Conservation (phyloP, 129 eudicot species). For the Calendula officinalis region DNA sequence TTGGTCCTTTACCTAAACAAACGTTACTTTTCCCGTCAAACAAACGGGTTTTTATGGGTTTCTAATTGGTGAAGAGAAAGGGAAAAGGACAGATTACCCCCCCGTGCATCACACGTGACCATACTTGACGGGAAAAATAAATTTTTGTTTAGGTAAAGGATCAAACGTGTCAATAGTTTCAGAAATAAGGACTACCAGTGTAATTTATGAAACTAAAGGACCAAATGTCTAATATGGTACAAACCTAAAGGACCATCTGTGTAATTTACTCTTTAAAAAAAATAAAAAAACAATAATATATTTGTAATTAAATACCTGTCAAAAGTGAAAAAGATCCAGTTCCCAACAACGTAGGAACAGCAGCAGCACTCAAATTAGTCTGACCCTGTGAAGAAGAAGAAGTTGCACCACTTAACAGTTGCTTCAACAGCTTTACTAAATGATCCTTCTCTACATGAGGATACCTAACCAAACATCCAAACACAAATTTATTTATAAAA, state of each 20-base stretch:
- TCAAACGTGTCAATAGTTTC: no score
- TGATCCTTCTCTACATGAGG: constrained; percentile 85
- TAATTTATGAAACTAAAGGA: no score
- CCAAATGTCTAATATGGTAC: constrained; percentile 3
- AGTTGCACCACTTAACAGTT: constrained; percentile 52
- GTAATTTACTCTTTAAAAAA: constrained; percentile 4
- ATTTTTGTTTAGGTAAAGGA: no score
- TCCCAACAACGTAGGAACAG: constrained; percentile 87
- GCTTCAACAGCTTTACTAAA: constrained; percentile 90
- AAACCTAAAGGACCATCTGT: neutral
- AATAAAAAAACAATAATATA: neutral
- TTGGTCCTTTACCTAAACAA: no score
- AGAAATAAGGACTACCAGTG: no score
- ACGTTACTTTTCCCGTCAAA: no score
- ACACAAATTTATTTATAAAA: constrained; percentile 17
- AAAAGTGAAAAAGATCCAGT: constrained; percentile 89
- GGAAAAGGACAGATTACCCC: no score
- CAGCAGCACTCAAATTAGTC: constrained; percentile 59
- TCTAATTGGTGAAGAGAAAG: no score
- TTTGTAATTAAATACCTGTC: constrained; percentile 42
- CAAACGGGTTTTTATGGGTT: no score
- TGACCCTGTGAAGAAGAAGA: constrained; percentile 45
- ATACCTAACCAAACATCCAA: constrained; percentile 71
- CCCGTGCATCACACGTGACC: no score
- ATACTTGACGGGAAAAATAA: no score